A percentile compares a stretch with the other conserved stretches of the same genome.
Evolutionary conservation across 768 basidiomycete species (phyloP).

Genomic region (Phaeotremella fagi): DNA sequence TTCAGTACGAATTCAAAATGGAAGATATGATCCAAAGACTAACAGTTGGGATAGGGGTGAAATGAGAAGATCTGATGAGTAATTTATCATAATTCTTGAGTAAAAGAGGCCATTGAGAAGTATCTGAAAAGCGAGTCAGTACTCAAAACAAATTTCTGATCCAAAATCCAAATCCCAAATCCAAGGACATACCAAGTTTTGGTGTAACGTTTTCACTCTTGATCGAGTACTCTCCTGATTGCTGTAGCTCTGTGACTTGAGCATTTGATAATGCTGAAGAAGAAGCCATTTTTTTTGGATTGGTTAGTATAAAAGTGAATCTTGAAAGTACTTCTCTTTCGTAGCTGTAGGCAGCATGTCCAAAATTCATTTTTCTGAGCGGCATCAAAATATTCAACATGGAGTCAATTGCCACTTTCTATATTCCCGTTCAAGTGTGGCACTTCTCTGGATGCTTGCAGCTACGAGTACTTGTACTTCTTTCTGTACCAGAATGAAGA

Average conservation of each 20-base stretch:
- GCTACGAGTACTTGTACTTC: too few relatives aligned
- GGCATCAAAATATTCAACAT: not conserved
- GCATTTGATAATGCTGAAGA: slow-evolving; percentile 13
- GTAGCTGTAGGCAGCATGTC: too few relatives aligned
- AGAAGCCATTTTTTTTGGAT: slow-evolving; percentile 22
- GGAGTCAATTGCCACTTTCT: too few relatives aligned
- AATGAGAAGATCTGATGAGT: slow-evolving; percentile 89
- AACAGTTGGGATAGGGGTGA: slow-evolving; percentile 85
- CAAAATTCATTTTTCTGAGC: not conserved
- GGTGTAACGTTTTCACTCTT: slow-evolving; percentile 47
- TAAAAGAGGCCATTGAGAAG: slow-evolving; percentile 94
- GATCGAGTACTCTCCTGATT: slow-evolving; percentile 47
- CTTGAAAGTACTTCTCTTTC: too few relatives aligned
- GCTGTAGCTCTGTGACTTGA: slow-evolving; percentile 42
- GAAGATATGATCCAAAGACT: slow-evolving; percentile 2
- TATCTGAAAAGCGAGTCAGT: slow-evolving; percentile 54
- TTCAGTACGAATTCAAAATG: not conserved
- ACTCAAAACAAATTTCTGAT: not conserved
- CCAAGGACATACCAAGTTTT: slow-evolving; percentile 47
- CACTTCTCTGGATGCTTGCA: too few relatives aligned
- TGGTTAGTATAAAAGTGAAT: too few relatives aligned
- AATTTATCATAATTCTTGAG: slow-evolving; percentile 99
- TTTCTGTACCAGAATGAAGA: too few relatives aligned
- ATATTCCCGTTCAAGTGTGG: too few relatives aligned
- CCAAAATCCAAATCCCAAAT: slow-evolving; percentile 9